Conservation (phyloP, 345 rosid genomes). For the Eucalyptus marginata region DNA sequence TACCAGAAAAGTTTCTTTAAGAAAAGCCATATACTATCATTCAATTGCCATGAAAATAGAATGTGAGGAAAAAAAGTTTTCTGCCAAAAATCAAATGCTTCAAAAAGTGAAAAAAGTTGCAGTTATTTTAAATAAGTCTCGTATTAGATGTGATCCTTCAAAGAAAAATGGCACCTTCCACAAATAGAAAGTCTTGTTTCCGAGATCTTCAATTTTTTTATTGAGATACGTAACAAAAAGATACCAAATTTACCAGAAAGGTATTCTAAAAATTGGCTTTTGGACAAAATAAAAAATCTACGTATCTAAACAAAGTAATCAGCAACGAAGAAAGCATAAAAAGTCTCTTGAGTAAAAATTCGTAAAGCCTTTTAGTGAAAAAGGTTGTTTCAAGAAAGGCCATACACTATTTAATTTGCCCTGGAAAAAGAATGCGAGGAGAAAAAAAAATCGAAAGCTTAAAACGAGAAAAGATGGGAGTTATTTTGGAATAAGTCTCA, state of each 20-base stretch:
- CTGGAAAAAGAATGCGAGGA: not conserved
- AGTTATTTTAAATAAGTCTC: not conserved
- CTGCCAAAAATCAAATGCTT: not conserved
- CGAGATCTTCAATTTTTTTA: no score
- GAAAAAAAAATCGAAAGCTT: not conserved
- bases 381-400: not conserved
- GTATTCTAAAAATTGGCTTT: not conserved
- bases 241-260: not conserved
- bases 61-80: not conserved
- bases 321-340: no score
- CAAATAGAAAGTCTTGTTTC: not conserved
- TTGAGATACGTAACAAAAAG: not conserved
- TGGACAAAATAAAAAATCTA: not conserved
- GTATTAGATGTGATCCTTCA: not conserved
- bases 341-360: not conserved
- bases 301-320: no score
- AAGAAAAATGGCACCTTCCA: not conserved
- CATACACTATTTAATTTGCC: not conserved
- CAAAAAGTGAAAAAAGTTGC: not conserved
- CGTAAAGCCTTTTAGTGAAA: not conserved
- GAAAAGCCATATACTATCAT: not conserved
- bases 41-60: not conserved
- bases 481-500: not conserved
- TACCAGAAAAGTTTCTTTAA: not conserved
- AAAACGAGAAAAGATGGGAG: not conserved